Percentiles rank a stretch among this genome's conserved stretches.
phyloP scores from a whole-genome alignment of 2,329 filamentous ascomycete species.

The Diaporthe sp. region DNA sequence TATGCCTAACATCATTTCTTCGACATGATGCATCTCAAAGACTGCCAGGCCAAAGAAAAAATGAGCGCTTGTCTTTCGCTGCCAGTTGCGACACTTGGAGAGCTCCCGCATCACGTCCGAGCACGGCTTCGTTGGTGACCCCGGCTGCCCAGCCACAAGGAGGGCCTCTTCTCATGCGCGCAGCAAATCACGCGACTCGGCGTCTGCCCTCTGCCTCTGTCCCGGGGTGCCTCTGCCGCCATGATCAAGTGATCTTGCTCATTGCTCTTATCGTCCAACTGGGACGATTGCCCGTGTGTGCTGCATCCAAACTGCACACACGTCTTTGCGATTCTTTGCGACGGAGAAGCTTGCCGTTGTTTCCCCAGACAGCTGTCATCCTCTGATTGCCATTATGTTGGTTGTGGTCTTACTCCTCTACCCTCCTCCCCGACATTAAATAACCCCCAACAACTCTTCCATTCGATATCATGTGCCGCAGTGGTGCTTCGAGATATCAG shows the following conservation, averaged over 20 bases:
- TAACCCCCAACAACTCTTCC: background rate
- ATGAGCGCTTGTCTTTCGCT: background rate
- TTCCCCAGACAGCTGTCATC: background rate
- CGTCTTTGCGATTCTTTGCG: background rate
- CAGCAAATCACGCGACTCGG: slow-evolving; percentile 25
- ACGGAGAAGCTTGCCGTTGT: background rate
- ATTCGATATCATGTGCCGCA: slow-evolving; percentile 15
- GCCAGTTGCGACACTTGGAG: background rate
- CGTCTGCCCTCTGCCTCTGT: background rate
- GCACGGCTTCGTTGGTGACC: background rate
- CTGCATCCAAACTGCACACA: background rate
- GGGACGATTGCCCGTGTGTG: background rate
- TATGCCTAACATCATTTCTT: background rate
- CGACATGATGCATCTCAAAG: background rate
- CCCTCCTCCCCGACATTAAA: slow-evolving; percentile 12
- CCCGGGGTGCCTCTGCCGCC: background rate
- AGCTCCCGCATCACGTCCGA: background rate
- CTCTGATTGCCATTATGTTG: background rate
- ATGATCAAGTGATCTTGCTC: background rate
- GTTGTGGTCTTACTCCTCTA: slow-evolving; percentile 3
- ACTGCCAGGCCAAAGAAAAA: background rate
- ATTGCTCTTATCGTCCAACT: slow-evolving; percentile 18
- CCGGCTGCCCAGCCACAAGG: background rate
- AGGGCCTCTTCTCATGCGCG: background rate
- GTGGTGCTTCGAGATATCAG: slow-evolving; percentile 20